These are phyloP conservation scores for Saturnispora saitoi DNA, from an alignment of 805 yeast species.

Conservation along the genomic window DNA sequence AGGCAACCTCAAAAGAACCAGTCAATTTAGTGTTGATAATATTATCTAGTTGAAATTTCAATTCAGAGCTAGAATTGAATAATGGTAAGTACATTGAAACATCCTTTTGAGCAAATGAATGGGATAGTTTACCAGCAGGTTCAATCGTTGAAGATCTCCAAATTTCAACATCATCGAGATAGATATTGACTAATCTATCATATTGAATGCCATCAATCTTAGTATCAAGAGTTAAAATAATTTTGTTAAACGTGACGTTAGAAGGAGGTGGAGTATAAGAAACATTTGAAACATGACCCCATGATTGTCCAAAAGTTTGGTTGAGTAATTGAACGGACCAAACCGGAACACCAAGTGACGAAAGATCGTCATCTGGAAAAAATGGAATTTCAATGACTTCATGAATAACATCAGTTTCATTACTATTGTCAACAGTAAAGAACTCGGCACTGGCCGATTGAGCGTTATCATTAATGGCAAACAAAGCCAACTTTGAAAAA, in stretches of 20 bases:
- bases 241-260: slow-evolving; percentile 39
- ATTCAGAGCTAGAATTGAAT: slow-evolving; percentile 35
- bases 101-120: slow-evolving; percentile 51
- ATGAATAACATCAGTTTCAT: slow-evolving; percentile 6
- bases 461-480: background rate
- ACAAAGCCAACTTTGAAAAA: background rate
- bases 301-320: slow-evolving; percentile 47
- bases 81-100: slow-evolving; percentile 46
- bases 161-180: slow-evolving; percentile 51
- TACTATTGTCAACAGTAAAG: background rate
- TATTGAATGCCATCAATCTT: slow-evolving; percentile 52
- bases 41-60: slow-evolving; percentile 61
- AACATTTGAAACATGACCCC: slow-evolving; percentile 46
- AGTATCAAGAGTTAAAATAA: slow-evolving; percentile 45
- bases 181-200: slow-evolving; percentile 58
- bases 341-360: slow-evolving; percentile 29
- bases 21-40: slow-evolving; percentile 42
- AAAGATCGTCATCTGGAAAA: slow-evolving; percentile 19
- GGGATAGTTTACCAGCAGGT: slow-evolving; percentile 47
- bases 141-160: slow-evolving; percentile 87
- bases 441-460: background rate
- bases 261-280: slow-evolving; percentile 38
- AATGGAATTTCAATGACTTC: slow-evolving; percentile 28
- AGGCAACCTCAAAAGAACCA: slow-evolving; percentile 50
- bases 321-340: slow-evolving; percentile 33